Evolutionary conservation across 495 filamentous ascomycete species (phyloP).

Genomic region (Astrocystis sublimbata): DNA sequence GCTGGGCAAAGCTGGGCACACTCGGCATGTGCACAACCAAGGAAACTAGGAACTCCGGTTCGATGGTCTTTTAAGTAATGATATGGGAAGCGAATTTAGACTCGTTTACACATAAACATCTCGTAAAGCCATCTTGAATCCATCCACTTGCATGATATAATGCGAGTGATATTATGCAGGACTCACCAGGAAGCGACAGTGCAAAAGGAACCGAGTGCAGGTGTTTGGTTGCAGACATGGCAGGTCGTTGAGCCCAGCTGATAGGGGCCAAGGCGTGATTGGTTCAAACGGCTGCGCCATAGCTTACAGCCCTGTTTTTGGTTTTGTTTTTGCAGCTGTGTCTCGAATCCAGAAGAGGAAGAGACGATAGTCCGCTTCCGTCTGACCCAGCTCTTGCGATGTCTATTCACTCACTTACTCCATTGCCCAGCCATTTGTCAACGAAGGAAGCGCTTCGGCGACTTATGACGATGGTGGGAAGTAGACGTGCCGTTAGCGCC

Average conservation of each 20-base stretch:
- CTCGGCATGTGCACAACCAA: too few species aligned
- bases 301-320: not conserved
- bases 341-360: not conserved
- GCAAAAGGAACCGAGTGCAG: not conserved
- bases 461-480: not conserved
- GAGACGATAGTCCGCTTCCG: conserved; percentile 3
- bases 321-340: conserved; percentile 2
- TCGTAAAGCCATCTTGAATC: not conserved
- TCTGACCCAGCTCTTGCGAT: not conserved
- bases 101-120: not conserved
- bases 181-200: not conserved
- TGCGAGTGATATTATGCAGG: not conserved
- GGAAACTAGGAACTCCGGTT: too few species aligned
- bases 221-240: not conserved
- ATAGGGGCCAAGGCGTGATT: not conserved
- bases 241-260: not conserved
- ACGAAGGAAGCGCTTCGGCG: not conserved
- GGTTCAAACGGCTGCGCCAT: not conserved
- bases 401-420: not conserved
- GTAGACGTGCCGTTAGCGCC: conserved; percentile 5
- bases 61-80: too few species aligned
- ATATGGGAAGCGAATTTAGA: too few species aligned
- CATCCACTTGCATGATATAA: not conserved
- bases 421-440: conserved; percentile 11
- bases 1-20: conserved; percentile 4